Conservation (phyloP, 1,284 basidiomycete species). For the Papiliotrema fonsecae region DNA sequence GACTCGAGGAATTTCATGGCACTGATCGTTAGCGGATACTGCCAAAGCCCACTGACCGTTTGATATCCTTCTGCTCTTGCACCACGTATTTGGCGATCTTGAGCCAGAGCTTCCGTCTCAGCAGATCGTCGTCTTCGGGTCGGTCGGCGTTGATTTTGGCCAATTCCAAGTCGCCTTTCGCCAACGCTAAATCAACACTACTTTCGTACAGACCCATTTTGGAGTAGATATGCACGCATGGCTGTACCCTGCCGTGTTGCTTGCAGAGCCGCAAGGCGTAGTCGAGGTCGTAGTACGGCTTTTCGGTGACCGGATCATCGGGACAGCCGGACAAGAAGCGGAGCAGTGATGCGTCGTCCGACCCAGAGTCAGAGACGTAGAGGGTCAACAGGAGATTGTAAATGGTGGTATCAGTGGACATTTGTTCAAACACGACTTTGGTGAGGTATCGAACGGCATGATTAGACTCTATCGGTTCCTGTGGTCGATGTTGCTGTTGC, state of each 20-base stretch:
- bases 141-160: constrained; percentile 91
- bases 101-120: constrained; percentile 93
- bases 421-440: constrained; percentile 64
- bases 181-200: constrained; percentile 89
- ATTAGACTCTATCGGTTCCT: constrained; percentile 51
- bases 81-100: constrained; percentile 97
- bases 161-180: constrained; percentile 86
- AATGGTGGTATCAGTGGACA: constrained; percentile 77
- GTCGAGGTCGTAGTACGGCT: constrained; percentile 94
- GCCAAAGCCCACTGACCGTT: constrained; percentile 61
- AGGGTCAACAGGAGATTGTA: constrained; percentile 93
- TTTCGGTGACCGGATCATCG: constrained; percentile 71
- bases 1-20: constrained; percentile 95
- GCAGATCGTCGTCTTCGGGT: constrained; percentile 78
- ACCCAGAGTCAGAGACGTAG: constrained; percentile 55
- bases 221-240: constrained; percentile 94
- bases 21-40: constrained; percentile 48
- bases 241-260: constrained; percentile 70
- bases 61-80: constrained; percentile 94
- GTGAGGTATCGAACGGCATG: constrained; percentile 86
- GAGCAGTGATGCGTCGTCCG: constrained; percentile 75
- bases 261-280: constrained; percentile 92
- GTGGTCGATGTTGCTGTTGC: constrained; percentile 61
- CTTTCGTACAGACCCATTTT: constrained; percentile 97
- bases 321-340: constrained; percentile 82